phyloP scores from a whole-genome alignment of 2,329 filamentous ascomycete species.

The Didymella sp. region DNA sequence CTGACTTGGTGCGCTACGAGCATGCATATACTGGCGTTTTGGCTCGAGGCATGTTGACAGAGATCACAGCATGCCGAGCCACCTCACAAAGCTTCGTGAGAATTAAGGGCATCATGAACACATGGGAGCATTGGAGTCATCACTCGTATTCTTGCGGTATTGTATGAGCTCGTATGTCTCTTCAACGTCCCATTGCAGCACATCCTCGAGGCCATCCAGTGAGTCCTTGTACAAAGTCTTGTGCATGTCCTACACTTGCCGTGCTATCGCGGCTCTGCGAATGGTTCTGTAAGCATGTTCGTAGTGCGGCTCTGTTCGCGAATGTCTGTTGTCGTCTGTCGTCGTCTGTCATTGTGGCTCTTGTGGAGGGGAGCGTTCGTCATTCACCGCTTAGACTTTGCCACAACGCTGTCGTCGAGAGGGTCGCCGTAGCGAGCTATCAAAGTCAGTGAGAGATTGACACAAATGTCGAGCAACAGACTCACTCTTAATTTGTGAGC shows the following conservation, averaged over 20 bases:
- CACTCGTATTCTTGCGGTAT: neutral
- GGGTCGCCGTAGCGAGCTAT: conserved; percentile 48
- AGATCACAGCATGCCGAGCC: neutral
- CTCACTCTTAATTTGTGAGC: conserved; percentile 45
- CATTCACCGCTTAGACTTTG: conserved; percentile 39
- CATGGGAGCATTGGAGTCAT: neutral
- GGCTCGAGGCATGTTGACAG: conserved; percentile 3
- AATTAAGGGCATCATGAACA: neutral
- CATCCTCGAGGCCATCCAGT: neutral
- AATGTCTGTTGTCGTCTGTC: neutral
- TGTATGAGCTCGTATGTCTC: neutral
- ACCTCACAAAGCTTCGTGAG: neutral
- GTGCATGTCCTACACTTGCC: neutral
- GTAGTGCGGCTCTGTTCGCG: neutral
- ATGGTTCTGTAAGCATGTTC: neutral
- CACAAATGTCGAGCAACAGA: neutral
- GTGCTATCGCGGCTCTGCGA: neutral
- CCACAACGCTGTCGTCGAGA: conserved; percentile 38
- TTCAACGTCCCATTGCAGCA: neutral
- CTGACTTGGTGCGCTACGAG: conserved; percentile 3
- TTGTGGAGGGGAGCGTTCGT: neutral
- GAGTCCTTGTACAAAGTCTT: neutral
- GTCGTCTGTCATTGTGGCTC: neutral
- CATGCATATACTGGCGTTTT: conserved; percentile 43
- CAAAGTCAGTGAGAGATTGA: conserved; percentile 19